Evolutionary conservation across 345 rosid genomes (phyloP).

Genomic region (Salix koriyanagi): DNA sequence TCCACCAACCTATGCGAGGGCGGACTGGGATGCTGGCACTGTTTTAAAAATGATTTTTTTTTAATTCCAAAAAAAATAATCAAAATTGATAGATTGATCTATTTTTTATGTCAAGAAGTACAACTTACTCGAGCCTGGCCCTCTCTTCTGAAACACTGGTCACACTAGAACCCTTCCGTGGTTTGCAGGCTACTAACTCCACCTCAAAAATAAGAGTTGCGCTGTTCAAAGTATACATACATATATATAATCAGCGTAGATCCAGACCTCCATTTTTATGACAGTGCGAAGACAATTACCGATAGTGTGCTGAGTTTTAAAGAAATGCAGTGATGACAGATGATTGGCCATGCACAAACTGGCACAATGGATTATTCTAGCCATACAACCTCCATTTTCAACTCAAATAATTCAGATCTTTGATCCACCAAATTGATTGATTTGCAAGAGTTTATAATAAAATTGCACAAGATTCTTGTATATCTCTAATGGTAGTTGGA

Average conservation of each 20-base stretch:
- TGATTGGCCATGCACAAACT: neutral
- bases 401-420: neutral
- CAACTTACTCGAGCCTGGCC: conserved; percentile 85
- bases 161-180: conserved; percentile 70
- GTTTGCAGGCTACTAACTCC: conserved; percentile 72
- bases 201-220: conserved; percentile 84
- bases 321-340: neutral
- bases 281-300: neutral
- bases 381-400: neutral
- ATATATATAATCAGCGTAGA: neutral
- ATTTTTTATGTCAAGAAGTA: neutral
- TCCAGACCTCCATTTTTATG: neutral
- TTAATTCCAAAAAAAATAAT: neutral
- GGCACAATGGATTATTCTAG: neutral
- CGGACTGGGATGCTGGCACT: neutral
- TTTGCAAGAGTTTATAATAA: neutral
- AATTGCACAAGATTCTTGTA: neutral
- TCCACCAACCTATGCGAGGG: neutral
- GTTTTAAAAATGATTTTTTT: too few relatives aligned
- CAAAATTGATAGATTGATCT: neutral
- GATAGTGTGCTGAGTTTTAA: neutral
- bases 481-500: neutral
- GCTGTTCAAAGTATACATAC: conserved; percentile 40
- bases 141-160: conserved; percentile 72
- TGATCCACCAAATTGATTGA: neutral